Base-by-base conservation (phyloP, 352 stramenopile species). In the Phytophthora cryptogea region DNA sequence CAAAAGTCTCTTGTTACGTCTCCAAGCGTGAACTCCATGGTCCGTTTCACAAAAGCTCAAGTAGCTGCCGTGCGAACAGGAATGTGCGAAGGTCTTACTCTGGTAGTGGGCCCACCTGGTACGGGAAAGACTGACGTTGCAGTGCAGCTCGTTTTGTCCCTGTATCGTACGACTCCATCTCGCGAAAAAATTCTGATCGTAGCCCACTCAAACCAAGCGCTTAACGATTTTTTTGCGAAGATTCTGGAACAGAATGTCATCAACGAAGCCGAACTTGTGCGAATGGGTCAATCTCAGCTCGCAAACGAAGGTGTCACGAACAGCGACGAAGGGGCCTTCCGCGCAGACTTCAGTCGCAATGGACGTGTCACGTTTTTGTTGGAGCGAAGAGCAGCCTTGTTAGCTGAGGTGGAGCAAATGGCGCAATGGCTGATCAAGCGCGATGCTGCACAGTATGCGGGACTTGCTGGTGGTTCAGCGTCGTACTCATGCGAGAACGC, bases 401-500 rank as follows among this genome's bases (percentile, higher is more conserved):
- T 99, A 35, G 72, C 90, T 23, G 79, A 98, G 65, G 96, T 99
- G 30, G 88, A 98, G 39, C 75, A 81, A 51, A 81, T 99, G 44
- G 97, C 92, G 1, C 76, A 94, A 53, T 94, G 89, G 61, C 75
- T 99, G 26, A 86, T 89, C 3, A 71, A 73, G 20, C 63, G 46
- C 2, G 39, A 74, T 50, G 27, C 70, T 48, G 66, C 51, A 11
- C 63, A 48, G 52, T 76, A 76, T 31, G 68, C 75, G 6, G 87
- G 92, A 14, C 70, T 89, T 54, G 63, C 33, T 57, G 65, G 72
- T 56, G 68, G 84, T 39, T 90, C 81, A 52, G 63, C 83, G 62
- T 90, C 83, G 3, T 98, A 98, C 74, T 98, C 96, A 26, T 99
- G 96, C 53, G 97, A 99, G 74, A 98, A 97, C 17, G 95, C 97